Percentiles rank a stretch among this genome's conserved stretches.
These are phyloP conservation scores for Podaxis rugospora DNA, from an alignment of 768 basidiomycete species.

Conservation along the genomic window DNA sequence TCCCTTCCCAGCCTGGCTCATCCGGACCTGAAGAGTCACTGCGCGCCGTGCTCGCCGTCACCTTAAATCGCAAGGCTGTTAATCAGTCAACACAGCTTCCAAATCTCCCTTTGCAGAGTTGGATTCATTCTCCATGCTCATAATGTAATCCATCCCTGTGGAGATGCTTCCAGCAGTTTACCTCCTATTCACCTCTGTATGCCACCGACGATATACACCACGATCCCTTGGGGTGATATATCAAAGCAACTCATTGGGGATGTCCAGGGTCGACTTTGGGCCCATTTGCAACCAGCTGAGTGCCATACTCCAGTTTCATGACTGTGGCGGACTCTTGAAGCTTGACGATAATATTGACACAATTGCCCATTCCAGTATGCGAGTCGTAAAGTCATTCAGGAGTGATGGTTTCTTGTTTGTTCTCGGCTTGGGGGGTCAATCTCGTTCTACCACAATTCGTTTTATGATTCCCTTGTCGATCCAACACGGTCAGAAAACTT, in stretches of 20 bases:
- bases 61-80: neutral
- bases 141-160: conserved; percentile 13
- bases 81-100: neutral
- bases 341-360: neutral
- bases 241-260: neutral
- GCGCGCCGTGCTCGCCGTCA: neutral
- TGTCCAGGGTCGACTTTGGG: neutral
- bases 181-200: conserved; percentile 16
- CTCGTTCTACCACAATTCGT: conserved; percentile 2
- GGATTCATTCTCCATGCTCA: conserved; percentile 13
- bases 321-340: neutral
- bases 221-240: neutral
- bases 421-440: neutral
- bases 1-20: no score
- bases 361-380: neutral
- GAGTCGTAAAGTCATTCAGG: neutral
- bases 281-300: neutral
- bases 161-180: conserved; percentile 28
- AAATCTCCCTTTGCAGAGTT: conserved; percentile 9
- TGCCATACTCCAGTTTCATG: neutral
- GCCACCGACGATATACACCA: neutral
- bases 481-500: neutral
- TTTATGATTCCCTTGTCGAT: neutral
- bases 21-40: conserved; percentile 1
- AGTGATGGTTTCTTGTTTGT: neutral